Evolutionary conservation across 345 rosid genomes (phyloP).

Genomic region (Arabis hirsuta): DNA sequence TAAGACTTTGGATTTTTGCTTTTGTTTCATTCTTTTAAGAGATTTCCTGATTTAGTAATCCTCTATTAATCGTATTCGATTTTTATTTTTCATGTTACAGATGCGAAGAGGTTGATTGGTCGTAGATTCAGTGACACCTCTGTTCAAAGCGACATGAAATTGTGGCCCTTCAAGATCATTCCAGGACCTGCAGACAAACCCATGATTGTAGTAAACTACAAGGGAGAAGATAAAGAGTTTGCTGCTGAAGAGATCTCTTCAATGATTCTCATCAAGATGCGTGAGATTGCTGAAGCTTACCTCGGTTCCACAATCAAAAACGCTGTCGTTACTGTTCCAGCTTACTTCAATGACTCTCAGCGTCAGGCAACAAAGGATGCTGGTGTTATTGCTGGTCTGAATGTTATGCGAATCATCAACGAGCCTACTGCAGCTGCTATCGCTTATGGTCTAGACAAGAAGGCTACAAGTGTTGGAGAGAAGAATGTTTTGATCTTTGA

Average conservation of each 20-base stretch:
- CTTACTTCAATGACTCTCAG: constrained; percentile 75
- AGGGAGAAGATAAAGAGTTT: constrained; percentile 69
- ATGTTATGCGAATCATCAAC: constrained; percentile 72
- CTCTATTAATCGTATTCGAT: not conserved
- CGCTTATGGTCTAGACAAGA: constrained; percentile 80
- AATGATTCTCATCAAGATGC: constrained; percentile 81
- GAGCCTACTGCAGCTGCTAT: constrained; percentile 87
- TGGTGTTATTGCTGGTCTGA: constrained; percentile 73
- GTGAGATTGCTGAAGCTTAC: constrained; percentile 77
- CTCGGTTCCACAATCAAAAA: constrained; percentile 61
- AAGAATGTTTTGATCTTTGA: constrained; percentile 73
- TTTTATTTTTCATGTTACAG: constrained; percentile 37
- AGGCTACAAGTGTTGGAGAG: constrained; percentile 68
- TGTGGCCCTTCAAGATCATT: constrained; percentile 70
- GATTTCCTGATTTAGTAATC: not conserved
- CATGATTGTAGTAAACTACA: constrained; percentile 61
- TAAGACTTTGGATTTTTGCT: too few relatives aligned
- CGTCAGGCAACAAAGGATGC: constrained; percentile 78
- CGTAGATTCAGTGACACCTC: constrained; percentile 65
- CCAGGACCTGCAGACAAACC: constrained; percentile 71
- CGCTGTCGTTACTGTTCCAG: constrained; percentile 77
- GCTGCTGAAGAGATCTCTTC: constrained; percentile 80
- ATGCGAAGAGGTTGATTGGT: constrained; percentile 80
- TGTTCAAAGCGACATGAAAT: constrained; percentile 66
- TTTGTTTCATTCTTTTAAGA: not conserved